These are phyloP conservation scores for Xylaria arbuscula DNA, from an alignment of 2,329 filamentous ascomycete genomes.

Conservation along the genomic window DNA sequence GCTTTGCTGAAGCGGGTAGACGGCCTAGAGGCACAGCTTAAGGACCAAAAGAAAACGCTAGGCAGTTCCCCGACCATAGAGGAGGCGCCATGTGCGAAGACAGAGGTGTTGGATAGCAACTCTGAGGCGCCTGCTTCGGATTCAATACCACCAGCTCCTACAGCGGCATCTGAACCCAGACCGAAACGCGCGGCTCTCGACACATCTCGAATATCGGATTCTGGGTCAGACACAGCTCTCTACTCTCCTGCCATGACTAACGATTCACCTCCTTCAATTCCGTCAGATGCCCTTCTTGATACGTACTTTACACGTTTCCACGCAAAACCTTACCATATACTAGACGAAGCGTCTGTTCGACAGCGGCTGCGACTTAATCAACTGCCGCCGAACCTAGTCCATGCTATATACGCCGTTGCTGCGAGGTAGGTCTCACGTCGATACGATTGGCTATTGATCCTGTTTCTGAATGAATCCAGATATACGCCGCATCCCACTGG, in stretches of 20 bases:
- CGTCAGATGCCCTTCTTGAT: slow-evolving; percentile 74
- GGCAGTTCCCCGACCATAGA: slow-evolving; percentile 55
- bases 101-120: slow-evolving; percentile 45
- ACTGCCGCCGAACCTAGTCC: slow-evolving; percentile 65
- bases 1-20: slow-evolving; percentile 86
- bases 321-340: slow-evolving; percentile 82
- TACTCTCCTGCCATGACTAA: slow-evolving; percentile 58
- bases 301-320: slow-evolving; percentile 84
- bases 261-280: slow-evolving; percentile 59
- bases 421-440: slow-evolving; percentile 61
- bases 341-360: slow-evolving; percentile 80
- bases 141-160: slow-evolving; percentile 43
- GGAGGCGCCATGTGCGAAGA: slow-evolving; percentile 44
- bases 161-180: slow-evolving; percentile 54
- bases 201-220: slow-evolving; percentile 50
- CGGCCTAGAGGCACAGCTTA: slow-evolving; percentile 82
- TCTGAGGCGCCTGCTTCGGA: slow-evolving; percentile 39
- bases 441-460: slow-evolving; percentile 1
- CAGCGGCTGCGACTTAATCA: slow-evolving; percentile 77
- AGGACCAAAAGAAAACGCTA: slow-evolving; percentile 68
- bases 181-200: slow-evolving; percentile 57
- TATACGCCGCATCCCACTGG: slow-evolving; percentile 75
- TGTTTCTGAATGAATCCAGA: slow-evolving; percentile 56
- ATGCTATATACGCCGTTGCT: slow-evolving; percentile 70
- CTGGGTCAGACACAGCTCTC: slow-evolving; percentile 52